Conservation (phyloP, 768 basidiomycete species). For the Russula lepida region DNA sequence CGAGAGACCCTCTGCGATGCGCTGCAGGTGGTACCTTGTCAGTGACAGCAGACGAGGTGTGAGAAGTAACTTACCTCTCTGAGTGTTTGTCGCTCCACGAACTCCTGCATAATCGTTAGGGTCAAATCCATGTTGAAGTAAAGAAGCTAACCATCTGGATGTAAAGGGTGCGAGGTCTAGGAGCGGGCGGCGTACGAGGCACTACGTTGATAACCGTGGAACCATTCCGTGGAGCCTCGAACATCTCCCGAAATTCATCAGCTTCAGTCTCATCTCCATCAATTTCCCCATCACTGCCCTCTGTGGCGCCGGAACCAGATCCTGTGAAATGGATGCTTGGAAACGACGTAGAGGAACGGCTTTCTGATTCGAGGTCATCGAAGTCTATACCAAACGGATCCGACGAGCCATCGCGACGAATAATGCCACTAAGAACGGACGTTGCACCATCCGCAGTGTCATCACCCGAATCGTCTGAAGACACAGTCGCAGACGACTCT, state of each 20-base stretch:
- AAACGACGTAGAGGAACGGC: constrained; percentile 51
- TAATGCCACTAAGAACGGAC: constrained; percentile 42
- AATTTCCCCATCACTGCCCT: constrained; percentile 36
- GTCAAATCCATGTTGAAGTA: neutral
- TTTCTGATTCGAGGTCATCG: constrained; percentile 47
- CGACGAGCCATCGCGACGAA: constrained; percentile 19
- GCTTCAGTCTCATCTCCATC: constrained; percentile 34
- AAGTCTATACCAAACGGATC: constrained; percentile 61
- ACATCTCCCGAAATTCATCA: constrained; percentile 26
- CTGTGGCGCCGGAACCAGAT: constrained; percentile 33
- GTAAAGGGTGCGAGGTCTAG: constrained; percentile 53
- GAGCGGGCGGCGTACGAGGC: constrained; percentile 11
- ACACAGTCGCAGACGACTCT: constrained; percentile 42
- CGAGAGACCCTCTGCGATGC: constrained; percentile 69
- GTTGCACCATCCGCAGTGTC: constrained; percentile 42
- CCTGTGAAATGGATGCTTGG: constrained; percentile 74
- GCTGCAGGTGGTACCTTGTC: constrained; percentile 29
- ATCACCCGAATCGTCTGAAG: constrained; percentile 37
- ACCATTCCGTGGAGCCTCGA: neutral
- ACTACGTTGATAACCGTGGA: constrained; percentile 13
- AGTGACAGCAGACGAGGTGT: constrained; percentile 2
- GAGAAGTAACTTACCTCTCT: constrained; percentile 48
- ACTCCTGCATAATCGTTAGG: constrained; percentile 47
- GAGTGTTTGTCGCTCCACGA: constrained; percentile 84
- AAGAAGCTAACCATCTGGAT: constrained; percentile 75